Percentiles rank a stretch among this genome's conserved stretches.
phyloP scores from a whole-genome alignment of 2,329 filamentous ascomycete genomes.

The Colletotrichum sublineola region DNA sequence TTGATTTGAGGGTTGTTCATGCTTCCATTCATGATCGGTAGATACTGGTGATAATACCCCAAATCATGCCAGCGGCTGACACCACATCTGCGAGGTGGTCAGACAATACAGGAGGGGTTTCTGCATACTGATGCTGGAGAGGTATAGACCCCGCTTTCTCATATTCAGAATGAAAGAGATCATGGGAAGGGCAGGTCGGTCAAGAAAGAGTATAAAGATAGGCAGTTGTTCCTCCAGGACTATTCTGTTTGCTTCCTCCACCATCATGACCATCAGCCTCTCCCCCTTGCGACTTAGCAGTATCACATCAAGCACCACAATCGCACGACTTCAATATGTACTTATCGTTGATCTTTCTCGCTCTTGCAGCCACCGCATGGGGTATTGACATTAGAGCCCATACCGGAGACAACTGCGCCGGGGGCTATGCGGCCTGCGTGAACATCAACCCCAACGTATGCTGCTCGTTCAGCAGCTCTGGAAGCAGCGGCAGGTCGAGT shows the following conservation, averaged over 20 bases:
- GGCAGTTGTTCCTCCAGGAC: neutral
- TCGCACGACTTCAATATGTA: conserved; percentile 14
- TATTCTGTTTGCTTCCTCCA: conserved; percentile 1
- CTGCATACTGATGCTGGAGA: neutral
- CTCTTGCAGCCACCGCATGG: conserved; percentile 22
- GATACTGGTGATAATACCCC: neutral
- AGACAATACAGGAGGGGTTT: neutral
- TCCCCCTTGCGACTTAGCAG: neutral
- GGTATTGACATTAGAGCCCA: conserved; percentile 31
- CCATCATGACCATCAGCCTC: conserved; percentile 5
- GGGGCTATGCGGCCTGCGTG: neutral
- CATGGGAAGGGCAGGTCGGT: neutral
- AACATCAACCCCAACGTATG: conserved; percentile 35
- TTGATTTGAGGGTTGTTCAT: too few species aligned
- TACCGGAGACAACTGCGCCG: neutral
- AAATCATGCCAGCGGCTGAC: neutral
- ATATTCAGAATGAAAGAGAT: conserved; percentile 2
- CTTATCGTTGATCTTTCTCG: conserved; percentile 9
- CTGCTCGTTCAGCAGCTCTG: conserved; percentile 23
- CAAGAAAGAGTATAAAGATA: conserved; percentile 20
- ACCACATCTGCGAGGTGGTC: neutral
- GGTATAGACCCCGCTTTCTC: neutral
- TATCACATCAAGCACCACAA: conserved; percentile 2
- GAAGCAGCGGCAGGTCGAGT: conserved; percentile 9
- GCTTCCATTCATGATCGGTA: too few species aligned